Evolutionary conservation across 2,329 filamentous ascomycete species (phyloP), one percentile per base, ranked within the genome.

Genomic region (Claviceps sp.): DNA sequence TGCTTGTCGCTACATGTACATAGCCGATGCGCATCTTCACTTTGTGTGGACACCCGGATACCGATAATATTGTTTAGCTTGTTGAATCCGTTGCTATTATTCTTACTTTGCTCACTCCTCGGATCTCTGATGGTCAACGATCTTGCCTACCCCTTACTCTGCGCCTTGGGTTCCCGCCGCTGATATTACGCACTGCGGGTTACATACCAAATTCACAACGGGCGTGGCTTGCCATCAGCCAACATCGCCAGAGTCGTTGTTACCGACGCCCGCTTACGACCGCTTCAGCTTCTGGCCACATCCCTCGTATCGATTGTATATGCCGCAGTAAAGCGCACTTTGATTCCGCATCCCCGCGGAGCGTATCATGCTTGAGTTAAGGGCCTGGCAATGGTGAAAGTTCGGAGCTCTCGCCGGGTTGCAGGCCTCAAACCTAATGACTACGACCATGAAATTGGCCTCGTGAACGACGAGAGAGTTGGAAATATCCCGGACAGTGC

Each of bases 381-480:
- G 54, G 54, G 55, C 47, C 36, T 54, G 51, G 58, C 55, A 48
- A 66, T 66, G 63, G 54, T 64, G 52, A 67, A 58, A 59, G 63
- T 68, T 56, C 61, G 72, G 58, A 75, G 70, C 57, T 79, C 75
- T 56, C 79, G 79, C 61, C 78, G 80, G 60, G 75, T 71, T 40
- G 63, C 71, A 49, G 69, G 71, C 52, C 70, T 81, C 53, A 74
- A 76, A 63, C 78, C 82, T 57, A 70, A 68, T 63, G 79, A 84
- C 58, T 84, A 83, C 61, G 81, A 85, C 60, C 85, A 87, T 66
- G 81, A 83, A 64, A 89, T 90, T 62, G 69, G 64, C 58, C 77
- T 90, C 40, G 72, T 87, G 58, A 83, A 88, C 64, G 70, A 73
- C 52, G 71, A 72, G 61, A 58, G 44, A 47, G 41, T 40, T 16